Conservation (phyloP, 176 grass and related monocot species). For the Cymbopogon citratus region DNA sequence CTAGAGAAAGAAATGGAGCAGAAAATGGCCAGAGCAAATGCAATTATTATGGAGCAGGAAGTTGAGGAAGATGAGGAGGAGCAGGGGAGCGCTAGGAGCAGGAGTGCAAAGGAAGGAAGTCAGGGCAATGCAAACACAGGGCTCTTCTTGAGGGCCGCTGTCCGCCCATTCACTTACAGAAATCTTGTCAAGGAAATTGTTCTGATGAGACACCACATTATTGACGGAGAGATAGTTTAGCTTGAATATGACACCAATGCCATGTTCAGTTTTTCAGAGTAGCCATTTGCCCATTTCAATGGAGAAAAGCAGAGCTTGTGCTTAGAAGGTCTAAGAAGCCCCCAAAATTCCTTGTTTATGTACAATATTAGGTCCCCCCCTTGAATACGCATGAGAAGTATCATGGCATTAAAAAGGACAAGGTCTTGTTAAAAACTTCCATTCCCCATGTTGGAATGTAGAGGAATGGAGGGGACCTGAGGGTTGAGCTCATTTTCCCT, state of each 20-base stretch:
- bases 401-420: neutral
- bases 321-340: slow-evolving; percentile 6
- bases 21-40: slow-evolving; percentile 6
- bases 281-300: slow-evolving; percentile 3
- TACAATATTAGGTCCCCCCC: neutral
- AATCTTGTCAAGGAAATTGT: slow-evolving; percentile 98
- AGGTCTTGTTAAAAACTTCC: neutral
- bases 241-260: neutral
- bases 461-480: neutral
- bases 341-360: neutral
- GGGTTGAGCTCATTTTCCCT: neutral
- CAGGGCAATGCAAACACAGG: slow-evolving; percentile 37
- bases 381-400: neutral
- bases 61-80: slow-evolving; percentile 43
- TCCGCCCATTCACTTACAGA: slow-evolving; percentile 77
- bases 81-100: slow-evolving; percentile 9
- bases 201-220: slow-evolving; percentile 69
- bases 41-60: slow-evolving; percentile 34
- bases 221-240: slow-evolving; percentile 72
- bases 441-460: neutral
- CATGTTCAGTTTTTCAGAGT: neutral
- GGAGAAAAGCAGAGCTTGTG: neutral
- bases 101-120: neutral
- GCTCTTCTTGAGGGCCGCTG: slow-evolving; percentile 61
- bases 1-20: slow-evolving; percentile 30